Conservation (phyloP, 1,284 basidiomycete species). For the Tetrapyrgos nigripes region DNA sequence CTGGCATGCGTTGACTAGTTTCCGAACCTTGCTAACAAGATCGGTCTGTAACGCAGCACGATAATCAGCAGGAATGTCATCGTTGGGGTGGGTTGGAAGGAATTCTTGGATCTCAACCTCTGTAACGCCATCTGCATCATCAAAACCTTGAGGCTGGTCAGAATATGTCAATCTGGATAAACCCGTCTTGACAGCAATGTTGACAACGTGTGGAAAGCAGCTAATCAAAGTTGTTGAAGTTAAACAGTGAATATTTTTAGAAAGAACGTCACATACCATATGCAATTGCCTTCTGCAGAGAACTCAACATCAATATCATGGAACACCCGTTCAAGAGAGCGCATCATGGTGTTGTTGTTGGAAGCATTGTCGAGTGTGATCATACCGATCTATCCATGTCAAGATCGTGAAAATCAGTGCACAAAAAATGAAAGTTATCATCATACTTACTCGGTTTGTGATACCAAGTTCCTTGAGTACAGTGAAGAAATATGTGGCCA, state of each 20-base stretch:
- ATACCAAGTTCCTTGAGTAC: slow-evolving; percentile 19
- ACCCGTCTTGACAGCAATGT: slow-evolving; percentile 19
- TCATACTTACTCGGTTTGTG: not conserved
- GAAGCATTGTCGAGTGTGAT: not conserved
- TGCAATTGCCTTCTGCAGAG: not conserved
- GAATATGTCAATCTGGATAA: too few species aligned
- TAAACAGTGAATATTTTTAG: not conserved
- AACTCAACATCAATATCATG: not conserved
- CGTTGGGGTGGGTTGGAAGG: too few species aligned
- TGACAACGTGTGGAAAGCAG: slow-evolving; percentile 42
- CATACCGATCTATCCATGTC: not conserved
- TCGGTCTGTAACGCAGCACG: not conserved
- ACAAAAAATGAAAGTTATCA: not conserved
- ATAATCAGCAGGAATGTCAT: not conserved
- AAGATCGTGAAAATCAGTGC: not conserved
- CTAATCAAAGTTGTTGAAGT: slow-evolving; percentile 23
- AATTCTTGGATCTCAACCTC: not conserved
- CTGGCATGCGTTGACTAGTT: not conserved
- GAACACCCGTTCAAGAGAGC: not conserved
- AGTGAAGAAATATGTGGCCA: slow-evolving; percentile 19
- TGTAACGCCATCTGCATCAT: not conserved
- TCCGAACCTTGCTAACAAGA: not conserved
- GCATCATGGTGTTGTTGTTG: slow-evolving; percentile 17
- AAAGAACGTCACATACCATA: slow-evolving; percentile 18
- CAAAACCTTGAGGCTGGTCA: slow-evolving; percentile 1